Evolutionary conservation across 83 land plant genomes (phyloP), one percentile per base, ranked within the genome.

Genomic region (Diphasiastrum complanatum): DNA sequence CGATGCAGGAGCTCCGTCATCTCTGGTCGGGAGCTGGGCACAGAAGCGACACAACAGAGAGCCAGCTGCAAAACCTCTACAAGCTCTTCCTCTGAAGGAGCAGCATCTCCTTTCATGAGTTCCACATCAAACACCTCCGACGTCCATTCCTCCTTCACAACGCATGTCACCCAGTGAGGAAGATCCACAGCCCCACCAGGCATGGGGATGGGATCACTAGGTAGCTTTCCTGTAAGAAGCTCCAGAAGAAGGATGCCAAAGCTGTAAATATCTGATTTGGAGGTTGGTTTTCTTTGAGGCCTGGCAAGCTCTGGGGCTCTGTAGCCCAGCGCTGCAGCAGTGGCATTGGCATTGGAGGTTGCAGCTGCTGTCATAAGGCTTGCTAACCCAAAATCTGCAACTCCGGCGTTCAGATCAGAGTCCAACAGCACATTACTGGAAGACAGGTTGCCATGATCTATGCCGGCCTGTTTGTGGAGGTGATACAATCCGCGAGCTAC

Each of bases 391-490:
- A 70, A 92, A 36, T 92, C 98, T 27, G 98, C 59, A 0, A 92
- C 78, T 54, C 75, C 76, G 11, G 98, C 76, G 47, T 59, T 81
- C 26, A 55, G 40, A 5, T 70, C 16, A 19, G 81, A 80, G 46
- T 88, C 88, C 2, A 92, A 70, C 11, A 88, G 71, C 12, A 92
- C 68, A 31, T 92, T 88, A 71, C 74, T 63, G 26, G 95, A 81
- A 16, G 87, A 85, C 14, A 92, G 82, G 75, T 92, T 92, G 27
- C 95, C 98, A 43, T 92, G 98, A 16, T 88, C 64, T 6, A 79
- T 85, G 71, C 73, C 74, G 73, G 72, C 73, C 29, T 73, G 40
- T 23, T 47, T 64, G 77, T 92, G 98, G 46, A 92, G 91, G 66
- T 88, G 52, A 27, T 51, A 45, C 20, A 92, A 78, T 14, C 98